Conservation (phyloP, 768 basidiomycete species). For the Kwoniella heveanensis region DNA sequence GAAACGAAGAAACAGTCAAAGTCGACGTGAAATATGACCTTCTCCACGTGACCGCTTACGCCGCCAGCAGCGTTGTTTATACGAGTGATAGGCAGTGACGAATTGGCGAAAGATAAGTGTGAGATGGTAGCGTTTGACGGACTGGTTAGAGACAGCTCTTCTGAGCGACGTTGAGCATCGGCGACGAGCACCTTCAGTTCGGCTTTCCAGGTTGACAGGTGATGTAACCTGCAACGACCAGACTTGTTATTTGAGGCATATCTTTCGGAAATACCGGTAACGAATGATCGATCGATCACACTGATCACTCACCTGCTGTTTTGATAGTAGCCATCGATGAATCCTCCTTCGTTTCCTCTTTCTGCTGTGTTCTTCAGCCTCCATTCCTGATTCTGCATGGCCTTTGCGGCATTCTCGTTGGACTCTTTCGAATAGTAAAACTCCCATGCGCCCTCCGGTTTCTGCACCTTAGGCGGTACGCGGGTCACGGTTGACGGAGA, state of each 20-base stretch:
- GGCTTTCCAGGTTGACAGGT: constrained; percentile 87
- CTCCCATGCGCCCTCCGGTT: constrained; percentile 59
- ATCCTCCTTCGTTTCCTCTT: constrained; percentile 68
- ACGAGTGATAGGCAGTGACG: constrained; percentile 34
- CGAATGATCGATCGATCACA: neutral
- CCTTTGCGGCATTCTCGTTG: constrained; percentile 72
- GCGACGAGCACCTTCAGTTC: constrained; percentile 79
- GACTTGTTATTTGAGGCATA: too few relatives aligned
- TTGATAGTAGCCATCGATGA: constrained; percentile 75
- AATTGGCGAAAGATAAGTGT: constrained; percentile 41
- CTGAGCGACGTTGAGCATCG: constrained; percentile 70
- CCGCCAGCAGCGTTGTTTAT: constrained; percentile 10
- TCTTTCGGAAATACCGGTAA: too few relatives aligned
- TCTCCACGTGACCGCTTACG: constrained; percentile 55
- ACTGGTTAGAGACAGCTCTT: constrained; percentile 38
- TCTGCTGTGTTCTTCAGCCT: constrained; percentile 78
- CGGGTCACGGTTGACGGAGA: neutral
- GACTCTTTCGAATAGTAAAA: constrained; percentile 70
- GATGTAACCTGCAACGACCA: constrained; percentile 82
- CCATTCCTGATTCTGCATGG: constrained; percentile 84
- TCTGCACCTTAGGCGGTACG: constrained; percentile 28
- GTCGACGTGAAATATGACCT: constrained; percentile 60
- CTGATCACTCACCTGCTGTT: constrained; percentile 59
- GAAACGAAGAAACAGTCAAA: constrained; percentile 98
- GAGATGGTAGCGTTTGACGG: constrained; percentile 31